phyloP scores from a whole-genome alignment of 129 eudicot genomes.

The Ambrosia trifida region DNA sequence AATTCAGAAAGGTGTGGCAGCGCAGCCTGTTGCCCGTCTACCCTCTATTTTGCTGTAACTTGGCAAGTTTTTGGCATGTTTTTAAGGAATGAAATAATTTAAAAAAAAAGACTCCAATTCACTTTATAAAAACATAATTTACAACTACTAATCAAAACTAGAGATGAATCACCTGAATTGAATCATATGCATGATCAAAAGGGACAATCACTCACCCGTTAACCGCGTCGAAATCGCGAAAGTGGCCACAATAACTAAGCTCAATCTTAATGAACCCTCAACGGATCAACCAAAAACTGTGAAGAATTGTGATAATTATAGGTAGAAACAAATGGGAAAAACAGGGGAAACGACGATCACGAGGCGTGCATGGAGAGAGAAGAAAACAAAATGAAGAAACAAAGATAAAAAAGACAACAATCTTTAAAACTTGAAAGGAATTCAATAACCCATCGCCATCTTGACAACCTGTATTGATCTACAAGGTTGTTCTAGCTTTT shows the following conservation, averaged over 20 bases:
- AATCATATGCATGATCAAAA: not conserved
- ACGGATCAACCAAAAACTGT: not conserved
- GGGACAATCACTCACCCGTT: not conserved
- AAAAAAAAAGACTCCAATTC: too few relatives aligned
- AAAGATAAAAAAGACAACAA: not conserved
- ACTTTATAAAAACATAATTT: slow-evolving; percentile 3
- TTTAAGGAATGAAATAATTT: too few relatives aligned
- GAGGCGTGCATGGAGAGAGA: not conserved
- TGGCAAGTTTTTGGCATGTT: too few relatives aligned
- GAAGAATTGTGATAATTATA: not conserved
- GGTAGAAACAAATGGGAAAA: not conserved
- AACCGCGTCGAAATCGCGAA: not conserved
- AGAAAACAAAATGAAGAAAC: not conserved
- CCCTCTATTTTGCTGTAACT: too few relatives aligned
- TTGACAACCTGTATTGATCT: slow-evolving; percentile 14
- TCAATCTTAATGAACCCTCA: not conserved
- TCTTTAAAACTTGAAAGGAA: not conserved
- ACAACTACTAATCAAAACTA: not conserved
- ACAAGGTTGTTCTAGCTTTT: not conserved
- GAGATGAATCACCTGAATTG: not conserved
- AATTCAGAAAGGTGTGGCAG: too few relatives aligned
- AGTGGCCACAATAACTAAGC: not conserved
- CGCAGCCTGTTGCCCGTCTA: too few relatives aligned
- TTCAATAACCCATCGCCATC: slow-evolving; percentile 3
- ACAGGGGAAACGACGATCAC: not conserved